Conservation (phyloP, 2,329 filamentous ascomycete genomes). For the Pseudogymnoascus verrucosus region DNA sequence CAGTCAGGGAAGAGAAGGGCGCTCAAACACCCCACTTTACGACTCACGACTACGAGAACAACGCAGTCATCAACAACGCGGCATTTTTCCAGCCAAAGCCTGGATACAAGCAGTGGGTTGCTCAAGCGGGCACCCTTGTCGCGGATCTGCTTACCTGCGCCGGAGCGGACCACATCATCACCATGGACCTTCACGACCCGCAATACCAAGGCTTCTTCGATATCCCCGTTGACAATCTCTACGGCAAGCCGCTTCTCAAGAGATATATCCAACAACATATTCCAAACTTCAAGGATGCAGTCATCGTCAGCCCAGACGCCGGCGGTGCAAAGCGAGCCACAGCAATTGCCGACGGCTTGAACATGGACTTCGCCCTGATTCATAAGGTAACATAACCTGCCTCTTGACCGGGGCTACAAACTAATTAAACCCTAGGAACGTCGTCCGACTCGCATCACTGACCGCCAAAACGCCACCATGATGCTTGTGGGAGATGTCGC, state of each 20-base stretch:
- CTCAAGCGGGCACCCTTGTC: slow-evolving; percentile 89
- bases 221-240: slow-evolving; percentile 95
- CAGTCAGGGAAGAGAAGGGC: slow-evolving; percentile 23
- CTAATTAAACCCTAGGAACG: slow-evolving; percentile 57
- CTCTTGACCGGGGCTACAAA: slow-evolving; percentile 24
- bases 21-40: slow-evolving; percentile 35
- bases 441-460: slow-evolving; percentile 76
- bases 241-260: slow-evolving; percentile 68
- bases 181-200: slow-evolving; percentile 92
- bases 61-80: slow-evolving; percentile 39
- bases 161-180: slow-evolving; percentile 93
- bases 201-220: slow-evolving; percentile 99
- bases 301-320: slow-evolving; percentile 93
- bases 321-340: slow-evolving; percentile 95
- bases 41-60: slow-evolving; percentile 58
- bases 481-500: slow-evolving; percentile 86
- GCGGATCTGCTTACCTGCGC: slow-evolving; percentile 92
- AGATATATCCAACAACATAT: slow-evolving; percentile 73
- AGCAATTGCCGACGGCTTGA: slow-evolving; percentile 84
- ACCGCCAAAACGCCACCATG: slow-evolving; percentile 88
- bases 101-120: slow-evolving; percentile 98
- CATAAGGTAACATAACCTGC: slow-evolving; percentile 65
- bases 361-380: slow-evolving; percentile 93
- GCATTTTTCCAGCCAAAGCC: slow-evolving; percentile 71
- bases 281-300: slow-evolving; percentile 67